Conservation (phyloP, 1,284 basidiomycete genomes). For the Ganoderma boninense region DNA sequence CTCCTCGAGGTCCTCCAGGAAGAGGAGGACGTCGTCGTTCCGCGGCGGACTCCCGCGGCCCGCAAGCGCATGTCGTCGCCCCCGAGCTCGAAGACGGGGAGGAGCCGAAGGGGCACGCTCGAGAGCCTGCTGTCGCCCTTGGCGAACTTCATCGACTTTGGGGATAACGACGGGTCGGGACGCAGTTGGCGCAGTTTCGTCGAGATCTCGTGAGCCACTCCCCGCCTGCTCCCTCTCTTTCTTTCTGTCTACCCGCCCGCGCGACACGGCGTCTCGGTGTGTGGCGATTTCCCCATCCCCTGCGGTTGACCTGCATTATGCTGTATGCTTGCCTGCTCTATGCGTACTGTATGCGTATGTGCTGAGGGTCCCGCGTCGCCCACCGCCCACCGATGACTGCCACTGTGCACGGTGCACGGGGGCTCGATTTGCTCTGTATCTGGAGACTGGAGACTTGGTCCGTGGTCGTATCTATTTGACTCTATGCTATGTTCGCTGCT, state of each 20-base stretch:
- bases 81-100: constrained; percentile 16
- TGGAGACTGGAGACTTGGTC: background rate
- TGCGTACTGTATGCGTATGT: constrained; percentile 13
- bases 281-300: background rate
- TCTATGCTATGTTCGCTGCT: constrained; percentile 17
- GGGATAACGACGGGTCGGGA: constrained; percentile 54
- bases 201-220: constrained; percentile 50
- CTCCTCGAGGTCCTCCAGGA: constrained; percentile 40
- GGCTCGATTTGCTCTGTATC: background rate
- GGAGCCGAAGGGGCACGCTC: constrained; percentile 48
- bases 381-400: too few species aligned
- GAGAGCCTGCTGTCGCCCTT: constrained; percentile 56
- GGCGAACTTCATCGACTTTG: constrained; percentile 70
- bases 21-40: constrained; percentile 45
- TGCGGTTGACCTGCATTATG: constrained; percentile 16
- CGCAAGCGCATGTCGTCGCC: constrained; percentile 17
- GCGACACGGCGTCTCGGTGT: too few species aligned
- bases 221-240: background rate
- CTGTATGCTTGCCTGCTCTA: constrained; percentile 8
- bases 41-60: constrained; percentile 16
- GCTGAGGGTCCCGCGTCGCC: constrained; percentile 5
- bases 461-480: constrained; percentile 13
- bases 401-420: background rate
- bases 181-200: constrained; percentile 71
- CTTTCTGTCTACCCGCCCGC: background rate